Base-by-base conservation (phyloP, 495 filamentous ascomycete genomes). In the Trichoderma reesei region DNA sequence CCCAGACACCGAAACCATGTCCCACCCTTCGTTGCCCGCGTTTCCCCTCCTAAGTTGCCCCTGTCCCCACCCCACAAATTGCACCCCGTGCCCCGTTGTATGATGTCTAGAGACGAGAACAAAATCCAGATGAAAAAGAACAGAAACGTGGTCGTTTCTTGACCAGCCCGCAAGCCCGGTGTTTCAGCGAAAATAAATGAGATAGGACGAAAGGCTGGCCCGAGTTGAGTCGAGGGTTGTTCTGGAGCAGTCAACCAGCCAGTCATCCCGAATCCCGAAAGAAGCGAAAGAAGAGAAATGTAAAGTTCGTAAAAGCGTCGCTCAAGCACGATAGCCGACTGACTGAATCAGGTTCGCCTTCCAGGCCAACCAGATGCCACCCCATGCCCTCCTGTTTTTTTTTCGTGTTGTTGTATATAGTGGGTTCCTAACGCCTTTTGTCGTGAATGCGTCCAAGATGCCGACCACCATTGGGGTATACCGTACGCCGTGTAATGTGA, bases 1-100 rank as follows among this genome's bases (percentile, higher is more conserved):
- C 51, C 51, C n/a, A 56, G 51, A 56, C 51, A 56, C 51, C 51
- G 51, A 56, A 56, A 26, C 51, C 51, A 33, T 56, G 51, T 56
- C 51, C 51, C 51, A 56, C 51, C 51, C n/a, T 36, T 34, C 51
- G 34, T 56, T 56, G 51, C 51, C 51, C 51, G 34, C 51, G 51
- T 56, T 56, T 34, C 51, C 51, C 51, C 51, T 34, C 31, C 51
- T n/a, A 33, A 56, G 51, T 56, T 56, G 51, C 51, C 51, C 51
- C 51, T 34, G 51, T 56, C 26, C 51, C 51, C 51, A 56, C 51
- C 51, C 51, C 51, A 56, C 51, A 56, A 33, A 56, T 56, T 56
- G 51, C 34, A 56, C 7, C 51, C 51, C 51, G 31, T 56, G 51
- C 51, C 51, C 51, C 51, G 34, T 56, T 56, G 26, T 56, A 56